phyloP scores from a whole-genome alignment of 768 basidiomycete species.

The Amanita inopinata region DNA sequence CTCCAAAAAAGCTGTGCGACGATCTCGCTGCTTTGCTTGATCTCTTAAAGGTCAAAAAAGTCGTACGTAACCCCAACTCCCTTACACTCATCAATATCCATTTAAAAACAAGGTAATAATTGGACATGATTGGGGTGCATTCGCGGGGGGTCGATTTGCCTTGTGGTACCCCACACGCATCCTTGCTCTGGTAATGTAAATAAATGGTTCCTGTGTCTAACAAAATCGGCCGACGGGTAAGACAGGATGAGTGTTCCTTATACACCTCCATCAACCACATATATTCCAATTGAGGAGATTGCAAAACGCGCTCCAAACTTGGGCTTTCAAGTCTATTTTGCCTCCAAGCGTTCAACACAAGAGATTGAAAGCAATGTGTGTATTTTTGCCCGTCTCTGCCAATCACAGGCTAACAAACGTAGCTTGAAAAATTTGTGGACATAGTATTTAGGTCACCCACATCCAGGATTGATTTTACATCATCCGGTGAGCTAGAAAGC shows the following conservation, averaged over 20 bases:
- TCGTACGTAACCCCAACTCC: constrained; percentile 30
- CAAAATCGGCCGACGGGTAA: background rate
- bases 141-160: constrained; percentile 53
- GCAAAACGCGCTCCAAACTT: constrained; percentile 44
- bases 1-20: constrained; percentile 45
- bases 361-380: constrained; percentile 52
- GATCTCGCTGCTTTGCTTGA: constrained; percentile 65
- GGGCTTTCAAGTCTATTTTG: constrained; percentile 64
- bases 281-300: constrained; percentile 41
- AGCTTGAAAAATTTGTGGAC: constrained; percentile 32
- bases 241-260: constrained; percentile 62
- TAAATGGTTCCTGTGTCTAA: constrained; percentile 7
- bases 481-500: background rate
- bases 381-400: background rate
- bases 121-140: constrained; percentile 79
- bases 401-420: background rate
- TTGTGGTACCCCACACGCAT: constrained; percentile 63
- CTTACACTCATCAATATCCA: background rate
- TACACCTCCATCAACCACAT: constrained; percentile 42
- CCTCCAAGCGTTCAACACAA: constrained; percentile 35
- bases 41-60: constrained; percentile 37
- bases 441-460: constrained; percentile 19
- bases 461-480: constrained; percentile 14
- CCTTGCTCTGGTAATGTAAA: constrained; percentile 50
- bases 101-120: constrained; percentile 48